Conservation (phyloP, 345 rosid species). For the Turnera subulata region DNA sequence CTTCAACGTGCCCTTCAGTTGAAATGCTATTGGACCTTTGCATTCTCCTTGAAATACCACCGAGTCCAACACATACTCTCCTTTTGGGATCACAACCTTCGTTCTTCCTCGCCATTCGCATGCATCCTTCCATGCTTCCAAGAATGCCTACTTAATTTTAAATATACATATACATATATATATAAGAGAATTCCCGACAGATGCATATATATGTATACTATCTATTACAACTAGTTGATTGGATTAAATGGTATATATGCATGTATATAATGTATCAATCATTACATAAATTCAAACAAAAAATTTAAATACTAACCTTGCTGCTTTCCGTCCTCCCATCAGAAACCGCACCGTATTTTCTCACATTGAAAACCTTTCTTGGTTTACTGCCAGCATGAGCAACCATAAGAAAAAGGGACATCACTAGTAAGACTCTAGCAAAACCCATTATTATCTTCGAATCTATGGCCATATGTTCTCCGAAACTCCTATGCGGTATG, state of each 20-base stretch:
- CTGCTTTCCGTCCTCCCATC: conserved; percentile 18
- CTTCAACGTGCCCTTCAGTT: not conserved
- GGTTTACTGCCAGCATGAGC: not conserved
- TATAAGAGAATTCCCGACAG: not conserved
- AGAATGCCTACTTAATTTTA: not conserved
- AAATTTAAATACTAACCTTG: conserved; percentile 19
- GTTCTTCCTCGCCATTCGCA: not conserved
- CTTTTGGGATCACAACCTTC: not conserved
- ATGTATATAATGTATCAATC: not conserved
- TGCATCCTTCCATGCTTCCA: not conserved
- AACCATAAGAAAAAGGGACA: too few relatives aligned
- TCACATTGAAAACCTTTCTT: conserved; percentile 4
- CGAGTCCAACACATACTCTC: not conserved
- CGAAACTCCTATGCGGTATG: too few relatives aligned
- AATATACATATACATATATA: not conserved
- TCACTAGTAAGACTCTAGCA: too few relatives aligned
- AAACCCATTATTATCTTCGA: too few relatives aligned
- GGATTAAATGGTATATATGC: not conserved
- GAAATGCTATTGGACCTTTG: not conserved
- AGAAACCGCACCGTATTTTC: conserved; percentile 12
- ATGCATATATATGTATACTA: not conserved
- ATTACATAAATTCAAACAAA: too few relatives aligned
- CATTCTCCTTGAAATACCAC: not conserved
- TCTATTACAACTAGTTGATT: not conserved
- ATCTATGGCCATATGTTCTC: too few relatives aligned